phyloP scores from a whole-genome alignment of 345 rosid genomes.

The Melaleuca alternifolia region DNA sequence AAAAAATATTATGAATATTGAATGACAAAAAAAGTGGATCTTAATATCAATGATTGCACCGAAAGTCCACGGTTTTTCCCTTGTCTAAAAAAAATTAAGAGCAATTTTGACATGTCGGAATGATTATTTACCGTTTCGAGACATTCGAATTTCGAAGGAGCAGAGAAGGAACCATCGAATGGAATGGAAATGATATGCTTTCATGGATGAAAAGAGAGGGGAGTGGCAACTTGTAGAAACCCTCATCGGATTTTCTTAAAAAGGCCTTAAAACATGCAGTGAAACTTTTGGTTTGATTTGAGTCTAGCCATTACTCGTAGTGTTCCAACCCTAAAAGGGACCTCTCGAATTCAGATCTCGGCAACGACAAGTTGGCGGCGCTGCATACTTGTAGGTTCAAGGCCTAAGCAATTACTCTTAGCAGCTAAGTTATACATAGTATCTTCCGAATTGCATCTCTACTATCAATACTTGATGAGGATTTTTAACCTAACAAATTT shows the following conservation, averaged over 20 bases:
- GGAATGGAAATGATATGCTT: neutral
- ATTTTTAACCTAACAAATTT: neutral
- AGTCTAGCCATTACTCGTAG: neutral
- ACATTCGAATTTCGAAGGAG: neutral
- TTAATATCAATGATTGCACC: neutral
- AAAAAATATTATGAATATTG: neutral
- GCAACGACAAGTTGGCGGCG: neutral
- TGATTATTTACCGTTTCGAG: neutral
- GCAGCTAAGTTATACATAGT: neutral
- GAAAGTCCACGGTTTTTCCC: neutral
- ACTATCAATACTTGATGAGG: neutral
- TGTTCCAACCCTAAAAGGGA: neutral
- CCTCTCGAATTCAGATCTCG: neutral
- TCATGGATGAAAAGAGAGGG: neutral
- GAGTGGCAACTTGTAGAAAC: neutral
- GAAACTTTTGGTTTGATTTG: neutral
- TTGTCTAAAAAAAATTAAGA: neutral
- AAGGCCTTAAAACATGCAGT: neutral
- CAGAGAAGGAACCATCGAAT: neutral
- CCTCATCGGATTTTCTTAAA: neutral
- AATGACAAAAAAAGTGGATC: neutral
- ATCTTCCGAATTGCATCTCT: neutral
- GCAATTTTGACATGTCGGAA: neutral
- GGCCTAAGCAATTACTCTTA: neutral
- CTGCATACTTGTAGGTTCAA: neutral